Conservation (phyloP, 2,329 filamentous ascomycete genomes). For the Ceratocystis destructans region DNA sequence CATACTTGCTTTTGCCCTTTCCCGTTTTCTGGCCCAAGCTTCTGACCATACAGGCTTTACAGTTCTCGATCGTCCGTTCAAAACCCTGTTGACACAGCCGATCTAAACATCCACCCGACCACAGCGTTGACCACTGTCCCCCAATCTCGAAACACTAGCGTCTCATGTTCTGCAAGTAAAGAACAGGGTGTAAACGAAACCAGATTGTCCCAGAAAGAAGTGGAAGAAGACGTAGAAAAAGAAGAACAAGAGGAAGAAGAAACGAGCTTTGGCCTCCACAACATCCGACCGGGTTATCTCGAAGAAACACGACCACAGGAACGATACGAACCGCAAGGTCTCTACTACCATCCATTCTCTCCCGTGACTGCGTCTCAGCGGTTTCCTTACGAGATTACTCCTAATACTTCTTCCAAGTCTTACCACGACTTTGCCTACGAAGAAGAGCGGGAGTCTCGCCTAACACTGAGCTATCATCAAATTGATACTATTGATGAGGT, state of each 20-base stretch:
- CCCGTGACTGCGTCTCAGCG: background rate
- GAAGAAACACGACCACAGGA: slow-evolving; percentile 1
- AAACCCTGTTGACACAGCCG: slow-evolving; percentile 11
- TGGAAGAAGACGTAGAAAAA: background rate
- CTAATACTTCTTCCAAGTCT: slow-evolving; percentile 10
- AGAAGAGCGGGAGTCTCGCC: slow-evolving; percentile 16
- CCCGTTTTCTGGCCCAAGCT: slow-evolving; percentile 1
- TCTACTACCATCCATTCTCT: background rate
- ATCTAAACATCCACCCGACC: background rate
- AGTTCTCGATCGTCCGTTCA: slow-evolving; percentile 9
- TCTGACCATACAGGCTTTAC: background rate
- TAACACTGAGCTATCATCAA: slow-evolving; percentile 15
- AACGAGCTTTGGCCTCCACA: background rate
- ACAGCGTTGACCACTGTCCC: slow-evolving; percentile 1
- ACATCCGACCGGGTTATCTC: background rate
- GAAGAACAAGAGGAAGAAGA: background rate
- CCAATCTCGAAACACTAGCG: slow-evolving; percentile 17
- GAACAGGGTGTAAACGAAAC: background rate
- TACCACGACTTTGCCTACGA: slow-evolving; percentile 11
- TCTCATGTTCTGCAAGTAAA: slow-evolving; percentile 10
- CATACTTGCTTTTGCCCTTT: background rate
- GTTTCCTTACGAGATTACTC: slow-evolving; percentile 10
- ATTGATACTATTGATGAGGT: slow-evolving; percentile 19
- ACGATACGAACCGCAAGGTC: slow-evolving; percentile 1
- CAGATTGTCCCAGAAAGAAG: background rate